These are phyloP conservation scores for Boletus rubroflammeus DNA, from an alignment of 768 basidiomycete genomes.

Conservation along the genomic window DNA sequence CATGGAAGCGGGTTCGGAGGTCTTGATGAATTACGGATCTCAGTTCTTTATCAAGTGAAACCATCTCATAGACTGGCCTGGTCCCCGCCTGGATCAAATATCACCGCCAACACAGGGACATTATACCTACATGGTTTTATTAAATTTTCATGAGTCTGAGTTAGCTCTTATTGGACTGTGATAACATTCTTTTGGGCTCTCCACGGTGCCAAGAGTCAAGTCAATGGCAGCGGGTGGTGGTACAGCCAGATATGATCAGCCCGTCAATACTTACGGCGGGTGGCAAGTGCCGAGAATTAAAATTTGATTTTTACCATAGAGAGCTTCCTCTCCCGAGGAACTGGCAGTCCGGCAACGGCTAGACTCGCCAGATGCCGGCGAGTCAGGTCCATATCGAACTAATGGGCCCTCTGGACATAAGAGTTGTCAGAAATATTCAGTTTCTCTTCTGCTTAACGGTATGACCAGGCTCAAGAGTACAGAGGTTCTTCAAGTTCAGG, in stretches of 20 bases:
- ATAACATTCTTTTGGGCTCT: not conserved
- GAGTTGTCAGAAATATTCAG: too few species aligned
- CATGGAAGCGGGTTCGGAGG: slow-evolving; percentile 43
- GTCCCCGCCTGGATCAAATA: not conserved
- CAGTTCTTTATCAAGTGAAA: slow-evolving; percentile 37
- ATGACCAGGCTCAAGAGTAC: not conserved
- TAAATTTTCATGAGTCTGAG: not conserved
- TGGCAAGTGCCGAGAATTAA: not conserved
- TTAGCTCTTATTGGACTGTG: not conserved
- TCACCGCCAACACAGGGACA: not conserved
- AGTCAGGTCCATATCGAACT: too few species aligned
- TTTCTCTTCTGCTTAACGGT: too few species aligned
- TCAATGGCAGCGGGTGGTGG: not conserved
- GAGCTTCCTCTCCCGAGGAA: too few species aligned
- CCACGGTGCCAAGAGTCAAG: not conserved
- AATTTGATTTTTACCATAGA: not conserved
- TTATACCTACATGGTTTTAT: not conserved
- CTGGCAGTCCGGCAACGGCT: too few species aligned
- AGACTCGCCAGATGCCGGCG: too few species aligned
- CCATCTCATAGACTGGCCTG: not conserved
- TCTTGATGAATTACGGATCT: slow-evolving; percentile 58
- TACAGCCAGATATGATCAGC: not conserved
- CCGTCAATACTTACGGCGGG: not conserved
- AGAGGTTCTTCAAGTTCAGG: not conserved
- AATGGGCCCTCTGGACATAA: too few species aligned